Evolutionary conservation across 805 yeast species (phyloP).

Genomic region (Hanseniaspora vineae): DNA sequence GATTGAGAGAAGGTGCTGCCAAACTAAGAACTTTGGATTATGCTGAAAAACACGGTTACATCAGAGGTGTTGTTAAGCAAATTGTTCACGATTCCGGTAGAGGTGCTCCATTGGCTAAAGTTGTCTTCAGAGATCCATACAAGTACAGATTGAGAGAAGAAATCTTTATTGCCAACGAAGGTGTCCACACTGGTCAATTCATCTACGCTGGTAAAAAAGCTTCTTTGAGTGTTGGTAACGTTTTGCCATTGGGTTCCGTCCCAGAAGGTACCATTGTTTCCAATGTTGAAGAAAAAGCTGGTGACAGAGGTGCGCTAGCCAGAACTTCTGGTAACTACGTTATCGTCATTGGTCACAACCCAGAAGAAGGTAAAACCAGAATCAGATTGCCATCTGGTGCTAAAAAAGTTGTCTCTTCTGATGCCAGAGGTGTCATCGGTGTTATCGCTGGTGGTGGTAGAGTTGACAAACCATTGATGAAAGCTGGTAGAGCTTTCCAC

Average conservation of each 20-base stretch:
- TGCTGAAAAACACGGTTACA: slow-evolving; percentile 99
- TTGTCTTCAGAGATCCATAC: slow-evolving; percentile 99
- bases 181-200: slow-evolving; percentile 99
- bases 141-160: slow-evolving; percentile 95
- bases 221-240: slow-evolving; percentile 91
- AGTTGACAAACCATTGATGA: slow-evolving; percentile 97
- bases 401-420: slow-evolving; percentile 88
- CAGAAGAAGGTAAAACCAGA: slow-evolving; percentile 98
- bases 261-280: slow-evolving; percentile 99
- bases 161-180: slow-evolving; percentile 98
- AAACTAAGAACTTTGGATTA: slow-evolving; percentile 98
- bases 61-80: slow-evolving; percentile 97
- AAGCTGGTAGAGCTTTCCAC: slow-evolving; percentile 99
- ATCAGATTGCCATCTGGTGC: slow-evolving; percentile 99
- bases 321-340: slow-evolving; percentile 99
- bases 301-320: slow-evolving; percentile 99
- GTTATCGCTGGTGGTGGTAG: slow-evolving; percentile 99
- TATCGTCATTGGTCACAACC: slow-evolving; percentile 98
- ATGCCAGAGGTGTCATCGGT: slow-evolving; percentile 99
- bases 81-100: slow-evolving; percentile 99
- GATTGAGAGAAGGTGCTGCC: slow-evolving; percentile 99
- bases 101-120: slow-evolving; percentile 99
- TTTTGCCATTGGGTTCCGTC: slow-evolving; percentile 89
- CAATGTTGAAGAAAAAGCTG: slow-evolving; percentile 96
- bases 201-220: slow-evolving; percentile 99